Percentiles rank a stretch among this genome's conserved stretches.
phyloP scores from a whole-genome alignment of 2,329 filamentous ascomycete species.

The Nigrospora oryzae region DNA sequence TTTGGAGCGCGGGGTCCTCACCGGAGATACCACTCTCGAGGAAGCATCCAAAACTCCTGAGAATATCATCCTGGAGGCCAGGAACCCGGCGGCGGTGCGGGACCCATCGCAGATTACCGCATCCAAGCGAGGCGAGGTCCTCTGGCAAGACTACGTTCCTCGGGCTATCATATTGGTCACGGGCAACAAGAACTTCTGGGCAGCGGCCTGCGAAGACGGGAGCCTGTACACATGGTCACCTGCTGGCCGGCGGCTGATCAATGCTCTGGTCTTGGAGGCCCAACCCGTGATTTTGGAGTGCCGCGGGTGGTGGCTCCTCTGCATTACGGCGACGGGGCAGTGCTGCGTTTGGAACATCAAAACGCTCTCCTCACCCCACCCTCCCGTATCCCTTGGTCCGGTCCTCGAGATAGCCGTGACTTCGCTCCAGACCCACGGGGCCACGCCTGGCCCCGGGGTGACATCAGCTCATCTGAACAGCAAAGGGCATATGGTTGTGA shows the following conservation, averaged over 20 bases:
- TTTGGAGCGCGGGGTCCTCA: conserved; percentile 58
- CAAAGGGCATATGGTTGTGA: conserved; percentile 77
- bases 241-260: conserved; percentile 77
- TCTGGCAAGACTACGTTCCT: conserved; percentile 94
- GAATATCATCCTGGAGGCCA: conserved; percentile 77
- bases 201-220: conserved; percentile 87
- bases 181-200: conserved; percentile 86
- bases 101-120: conserved; percentile 82
- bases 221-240: conserved; percentile 87
- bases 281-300: conserved; percentile 93
- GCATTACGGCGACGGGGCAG: conserved; percentile 79
- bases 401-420: conserved; percentile 81
- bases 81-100: conserved; percentile 67
- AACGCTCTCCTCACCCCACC: conserved; percentile 74
- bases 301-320: conserved; percentile 80
- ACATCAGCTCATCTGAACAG: conserved; percentile 90
- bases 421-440: conserved; percentile 64
- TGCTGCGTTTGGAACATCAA: conserved; percentile 92
- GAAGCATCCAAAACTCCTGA: conserved; percentile 56
- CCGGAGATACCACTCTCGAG: conserved; percentile 43
- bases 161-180: conserved; percentile 82
- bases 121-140: conserved; percentile 65
- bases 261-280: conserved; percentile 78
- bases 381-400: conserved; percentile 80
- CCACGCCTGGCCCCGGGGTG: conserved; percentile 72